phyloP scores from a whole-genome alignment of 2,329 filamentous ascomycete species.

The Didymella glomerata region DNA sequence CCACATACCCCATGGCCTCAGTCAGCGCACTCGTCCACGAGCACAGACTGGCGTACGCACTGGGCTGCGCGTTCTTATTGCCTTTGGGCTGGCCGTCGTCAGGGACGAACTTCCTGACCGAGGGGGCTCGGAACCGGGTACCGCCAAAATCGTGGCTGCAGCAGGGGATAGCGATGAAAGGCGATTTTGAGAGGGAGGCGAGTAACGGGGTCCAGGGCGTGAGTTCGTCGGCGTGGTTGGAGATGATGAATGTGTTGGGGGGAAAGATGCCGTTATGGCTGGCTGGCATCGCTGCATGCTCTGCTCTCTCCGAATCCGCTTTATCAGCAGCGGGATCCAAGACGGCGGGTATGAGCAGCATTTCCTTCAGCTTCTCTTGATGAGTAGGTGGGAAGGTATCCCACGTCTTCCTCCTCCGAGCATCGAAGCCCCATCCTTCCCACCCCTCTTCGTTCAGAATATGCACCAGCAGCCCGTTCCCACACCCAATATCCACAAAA shows the following conservation, averaged over 20 bases:
- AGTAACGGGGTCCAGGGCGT: slow-evolving; percentile 95
- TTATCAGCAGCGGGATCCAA: slow-evolving; percentile 24
- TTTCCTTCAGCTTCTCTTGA: slow-evolving; percentile 63
- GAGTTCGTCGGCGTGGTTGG: slow-evolving; percentile 95
- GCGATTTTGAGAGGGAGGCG: slow-evolving; percentile 75
- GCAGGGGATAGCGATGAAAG: slow-evolving; percentile 94
- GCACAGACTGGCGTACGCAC: slow-evolving; percentile 84
- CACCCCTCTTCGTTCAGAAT: slow-evolving; percentile 84
- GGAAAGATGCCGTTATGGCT: slow-evolving; percentile 72
- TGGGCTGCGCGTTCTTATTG: slow-evolving; percentile 56
- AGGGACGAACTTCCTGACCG: slow-evolving; percentile 28
- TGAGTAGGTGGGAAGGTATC: slow-evolving; percentile 67
- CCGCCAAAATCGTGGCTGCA: slow-evolving; percentile 90
- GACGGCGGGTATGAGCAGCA: slow-evolving; percentile 67
- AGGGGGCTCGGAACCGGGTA: slow-evolving; percentile 70
- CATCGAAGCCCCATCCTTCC: slow-evolving; percentile 89
- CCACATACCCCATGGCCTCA: slow-evolving; percentile 73
- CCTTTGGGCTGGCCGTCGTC: slow-evolving; percentile 37
- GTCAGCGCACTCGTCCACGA: slow-evolving; percentile 78
- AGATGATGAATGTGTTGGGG: slow-evolving; percentile 85
- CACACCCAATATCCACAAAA: slow-evolving; percentile 95
- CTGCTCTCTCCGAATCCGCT: too few relatives aligned
- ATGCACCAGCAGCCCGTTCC: slow-evolving; percentile 89
- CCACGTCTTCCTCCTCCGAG: slow-evolving; percentile 87
- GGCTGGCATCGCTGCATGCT: slow-evolving; percentile 19